Conservation (phyloP, 371 early-diverging fungal species). For the Apophysomyces variabilis region DNA sequence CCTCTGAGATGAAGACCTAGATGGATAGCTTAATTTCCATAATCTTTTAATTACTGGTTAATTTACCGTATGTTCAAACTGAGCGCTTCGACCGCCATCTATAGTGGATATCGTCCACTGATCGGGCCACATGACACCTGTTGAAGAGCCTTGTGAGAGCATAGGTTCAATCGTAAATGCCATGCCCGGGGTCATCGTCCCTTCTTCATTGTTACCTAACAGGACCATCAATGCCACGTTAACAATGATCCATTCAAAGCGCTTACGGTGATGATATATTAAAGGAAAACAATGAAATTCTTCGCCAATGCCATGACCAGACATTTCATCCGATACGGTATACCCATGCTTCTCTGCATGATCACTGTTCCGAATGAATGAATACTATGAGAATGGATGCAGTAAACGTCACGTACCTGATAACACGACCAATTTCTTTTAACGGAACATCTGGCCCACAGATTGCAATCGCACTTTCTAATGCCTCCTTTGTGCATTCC, state of each 20-base stretch:
- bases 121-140: conserved; percentile 83
- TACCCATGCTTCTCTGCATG: conserved; percentile 61
- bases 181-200: conserved; percentile 76
- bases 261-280: conserved; percentile 65
- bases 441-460: conserved; percentile 81
- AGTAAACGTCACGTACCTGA: conserved; percentile 45
- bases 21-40: conserved; percentile 26
- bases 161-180: conserved; percentile 89
- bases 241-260: neutral
- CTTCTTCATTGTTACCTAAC: conserved; percentile 61
- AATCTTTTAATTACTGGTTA: conserved; percentile 27
- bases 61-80: conserved; percentile 85
- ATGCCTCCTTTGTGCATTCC: conserved; percentile 69
- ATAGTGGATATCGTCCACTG: conserved; percentile 84
- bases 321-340: conserved; percentile 74
- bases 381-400: neutral
- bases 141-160: conserved; percentile 77
- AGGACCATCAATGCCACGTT: neutral
- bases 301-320: conserved; percentile 89
- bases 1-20: conserved; percentile 15
- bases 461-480: conserved; percentile 75
- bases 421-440: conserved; percentile 72
- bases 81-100: conserved; percentile 88
- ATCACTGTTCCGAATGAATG: conserved; percentile 31
- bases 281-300: conserved; percentile 69